Conservation (phyloP, 2,329 filamentous ascomycete genomes). For the Fusarium fracticaudum region DNA sequence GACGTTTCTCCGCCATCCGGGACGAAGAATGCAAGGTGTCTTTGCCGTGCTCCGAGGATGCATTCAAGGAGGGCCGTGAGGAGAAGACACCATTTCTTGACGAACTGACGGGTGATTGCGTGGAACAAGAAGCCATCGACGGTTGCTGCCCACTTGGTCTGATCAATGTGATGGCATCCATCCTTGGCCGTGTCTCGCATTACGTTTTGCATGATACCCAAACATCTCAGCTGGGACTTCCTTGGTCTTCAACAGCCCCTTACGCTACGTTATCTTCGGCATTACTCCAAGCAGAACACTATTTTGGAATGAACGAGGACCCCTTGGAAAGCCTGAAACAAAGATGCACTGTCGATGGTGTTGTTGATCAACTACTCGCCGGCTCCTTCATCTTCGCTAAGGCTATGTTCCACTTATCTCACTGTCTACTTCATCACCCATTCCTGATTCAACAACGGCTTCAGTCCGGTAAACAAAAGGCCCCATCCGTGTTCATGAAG, state of each 20-base stretch:
- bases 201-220: background rate
- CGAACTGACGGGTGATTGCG: background rate
- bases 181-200: slow-evolving; percentile 4
- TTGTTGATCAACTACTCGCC: background rate
- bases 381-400: slow-evolving; percentile 18
- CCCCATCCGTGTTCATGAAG: slow-evolving; percentile 8
- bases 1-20: slow-evolving; percentile 5
- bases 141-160: background rate
- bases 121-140: slow-evolving; percentile 4
- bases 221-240: background rate
- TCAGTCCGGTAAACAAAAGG: slow-evolving; percentile 3
- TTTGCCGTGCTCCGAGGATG: background rate
- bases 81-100: background rate
- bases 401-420: slow-evolving; percentile 11
- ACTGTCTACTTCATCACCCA: slow-evolving; percentile 11
- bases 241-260: background rate
- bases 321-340: background rate
- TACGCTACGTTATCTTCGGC: slow-evolving; percentile 1
- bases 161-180: slow-evolving; percentile 4
- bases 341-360: background rate
- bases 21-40: slow-evolving; percentile 8
- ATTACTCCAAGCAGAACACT: slow-evolving; percentile 1
- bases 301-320: slow-evolving; percentile 9
- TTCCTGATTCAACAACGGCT: slow-evolving; percentile 7
- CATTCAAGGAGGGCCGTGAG: background rate